These are phyloP conservation scores for Sicyos edulis DNA, from an alignment of 306 rosid species.

Conservation along the genomic window DNA sequence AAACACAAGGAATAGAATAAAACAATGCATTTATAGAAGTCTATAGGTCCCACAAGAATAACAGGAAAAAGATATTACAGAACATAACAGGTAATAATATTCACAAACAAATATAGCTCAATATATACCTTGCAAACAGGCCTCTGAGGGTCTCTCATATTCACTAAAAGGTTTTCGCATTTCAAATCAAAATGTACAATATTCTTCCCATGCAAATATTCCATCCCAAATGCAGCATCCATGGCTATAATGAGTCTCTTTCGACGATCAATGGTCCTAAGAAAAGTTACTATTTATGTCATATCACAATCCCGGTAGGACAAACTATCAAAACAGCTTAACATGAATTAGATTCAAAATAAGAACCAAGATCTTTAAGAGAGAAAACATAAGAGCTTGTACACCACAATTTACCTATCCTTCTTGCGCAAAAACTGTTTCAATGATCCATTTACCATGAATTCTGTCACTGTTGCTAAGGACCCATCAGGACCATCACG, in stretches of 20 bases:
- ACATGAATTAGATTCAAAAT: background rate
- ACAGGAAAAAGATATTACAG: background rate
- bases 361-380: background rate
- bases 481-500: constrained; percentile 99
- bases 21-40: background rate
- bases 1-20: background rate
- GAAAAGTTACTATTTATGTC: constrained; percentile 28
- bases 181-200: constrained; percentile 98
- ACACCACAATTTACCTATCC: constrained; percentile 56
- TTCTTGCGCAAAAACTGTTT: constrained; percentile 98
- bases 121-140: constrained; percentile 94
- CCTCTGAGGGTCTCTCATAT: constrained; percentile 97
- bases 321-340: background rate
- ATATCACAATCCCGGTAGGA: background rate
- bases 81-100: background rate
- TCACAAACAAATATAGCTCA: background rate
- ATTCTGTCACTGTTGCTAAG: constrained; percentile 93
- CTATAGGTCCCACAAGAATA: constrained; percentile 5
- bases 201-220: constrained; percentile 89
- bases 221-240: constrained; percentile 99
- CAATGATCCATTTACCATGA: constrained; percentile 97
- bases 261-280: constrained; percentile 96
- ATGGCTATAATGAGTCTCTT: constrained; percentile 93
- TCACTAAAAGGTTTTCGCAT: constrained; percentile 90
- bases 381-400: background rate